These are phyloP conservation scores for Aspergillus homomorphus DNA, from an alignment of 495 filamentous ascomycete genomes.

Conservation along the genomic window DNA sequence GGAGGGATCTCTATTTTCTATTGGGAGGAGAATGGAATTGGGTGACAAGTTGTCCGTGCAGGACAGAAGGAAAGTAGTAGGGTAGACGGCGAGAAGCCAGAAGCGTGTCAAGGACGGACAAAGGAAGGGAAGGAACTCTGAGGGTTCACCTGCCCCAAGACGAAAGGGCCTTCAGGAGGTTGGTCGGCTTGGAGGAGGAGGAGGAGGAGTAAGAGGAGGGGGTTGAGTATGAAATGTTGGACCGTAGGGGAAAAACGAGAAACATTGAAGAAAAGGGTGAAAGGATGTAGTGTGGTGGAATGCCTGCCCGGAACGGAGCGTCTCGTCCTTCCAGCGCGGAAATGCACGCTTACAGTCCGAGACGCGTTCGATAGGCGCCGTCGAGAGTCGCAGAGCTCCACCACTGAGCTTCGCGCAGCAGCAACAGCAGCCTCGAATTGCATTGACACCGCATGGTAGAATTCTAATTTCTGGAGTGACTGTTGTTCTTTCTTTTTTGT, in stretches of 20 bases:
- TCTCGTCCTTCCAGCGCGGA: slow-evolving; percentile 43
- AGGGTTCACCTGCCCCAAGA: slow-evolving; percentile 14
- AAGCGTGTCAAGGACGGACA: slow-evolving; percentile 16
- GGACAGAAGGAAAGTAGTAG: slow-evolving; percentile 8
- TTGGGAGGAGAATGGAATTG: slow-evolving; percentile 1
- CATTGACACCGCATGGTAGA: slow-evolving; percentile 12
- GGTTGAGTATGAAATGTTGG: slow-evolving; percentile 4
- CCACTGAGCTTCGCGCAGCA: slow-evolving; percentile 24
- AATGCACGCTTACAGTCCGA: slow-evolving; percentile 49
- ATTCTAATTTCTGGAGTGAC: too few relatives aligned
- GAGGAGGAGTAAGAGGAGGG: too few relatives aligned
- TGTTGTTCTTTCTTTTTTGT: not conserved
- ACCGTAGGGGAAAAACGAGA: slow-evolving; percentile 24
- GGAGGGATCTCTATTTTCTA: slow-evolving; percentile 14
- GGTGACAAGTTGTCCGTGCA: slow-evolving; percentile 2
- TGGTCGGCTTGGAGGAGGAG: slow-evolving; percentile 13
- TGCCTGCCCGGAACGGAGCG: slow-evolving; percentile 35
- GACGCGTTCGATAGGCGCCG: slow-evolving; percentile 50
- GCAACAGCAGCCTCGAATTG: slow-evolving; percentile 19
- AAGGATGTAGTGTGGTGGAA: slow-evolving; percentile 39
- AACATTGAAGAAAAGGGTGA: slow-evolving; percentile 36
- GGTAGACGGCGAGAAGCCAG: slow-evolving; percentile 14
- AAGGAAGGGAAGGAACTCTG: slow-evolving; percentile 22
- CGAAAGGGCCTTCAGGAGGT: slow-evolving; percentile 20
- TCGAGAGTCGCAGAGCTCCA: slow-evolving; percentile 33